Percentiles rank a stretch among this genome's conserved stretches.
Evolutionary conservation across 2,329 filamentous ascomycete genomes (phyloP).

Genomic region (Mollisiaceae sp.): DNA sequence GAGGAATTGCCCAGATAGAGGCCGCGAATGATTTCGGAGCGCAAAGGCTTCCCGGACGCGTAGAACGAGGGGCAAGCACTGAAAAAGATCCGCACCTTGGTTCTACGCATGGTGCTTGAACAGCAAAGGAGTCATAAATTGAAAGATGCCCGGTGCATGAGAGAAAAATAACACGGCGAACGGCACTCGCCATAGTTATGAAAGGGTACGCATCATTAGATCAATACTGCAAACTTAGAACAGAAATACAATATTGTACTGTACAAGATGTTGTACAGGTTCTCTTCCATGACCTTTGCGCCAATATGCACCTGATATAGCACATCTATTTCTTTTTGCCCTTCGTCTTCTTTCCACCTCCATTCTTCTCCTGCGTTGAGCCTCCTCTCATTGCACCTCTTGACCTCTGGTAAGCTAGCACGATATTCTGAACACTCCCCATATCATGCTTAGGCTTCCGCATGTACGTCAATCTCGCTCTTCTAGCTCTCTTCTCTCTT

Average conservation of each 20-base stretch:
- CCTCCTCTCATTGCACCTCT: slow-evolving; percentile 50
- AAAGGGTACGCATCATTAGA: neutral
- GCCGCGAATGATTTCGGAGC: no score
- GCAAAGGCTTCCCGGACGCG: no score
- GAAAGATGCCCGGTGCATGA: no score
- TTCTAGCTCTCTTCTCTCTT: slow-evolving; percentile 79
- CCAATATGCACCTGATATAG: slow-evolving; percentile 29
- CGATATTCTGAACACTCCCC: slow-evolving; percentile 82
- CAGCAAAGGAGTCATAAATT: no score
- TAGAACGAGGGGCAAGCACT: no score
- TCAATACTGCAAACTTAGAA: neutral
- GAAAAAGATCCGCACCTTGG: no score
- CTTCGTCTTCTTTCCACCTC: slow-evolving; percentile 36
- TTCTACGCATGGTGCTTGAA: no score
- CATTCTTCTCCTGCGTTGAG: slow-evolving; percentile 34
- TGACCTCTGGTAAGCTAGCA: slow-evolving; percentile 66
- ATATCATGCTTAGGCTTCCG: slow-evolving; percentile 85
- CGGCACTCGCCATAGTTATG: neutral
- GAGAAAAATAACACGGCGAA: neutral
- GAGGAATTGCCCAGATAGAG: no score
- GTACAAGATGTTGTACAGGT: slow-evolving; percentile 4
- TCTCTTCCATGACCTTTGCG: slow-evolving; percentile 9
- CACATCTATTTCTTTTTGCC: slow-evolving; percentile 36
- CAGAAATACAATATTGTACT: neutral
- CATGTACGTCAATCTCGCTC: slow-evolving; percentile 91